Evolutionary conservation across 23 red algal species (phyloP).

Genomic region (Chondrus crispus): DNA sequence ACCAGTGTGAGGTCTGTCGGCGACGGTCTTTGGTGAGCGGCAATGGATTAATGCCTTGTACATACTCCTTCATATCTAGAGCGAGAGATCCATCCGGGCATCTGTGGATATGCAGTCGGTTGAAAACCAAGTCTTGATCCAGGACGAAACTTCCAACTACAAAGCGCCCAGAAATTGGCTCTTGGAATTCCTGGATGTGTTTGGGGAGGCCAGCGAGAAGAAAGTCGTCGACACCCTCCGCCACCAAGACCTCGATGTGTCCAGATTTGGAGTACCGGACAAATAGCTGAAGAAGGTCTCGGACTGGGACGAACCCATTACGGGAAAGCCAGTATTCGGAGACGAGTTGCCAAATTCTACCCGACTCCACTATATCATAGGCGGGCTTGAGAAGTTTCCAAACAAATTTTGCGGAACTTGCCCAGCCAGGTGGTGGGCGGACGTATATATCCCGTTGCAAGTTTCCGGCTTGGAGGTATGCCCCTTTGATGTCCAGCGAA

Average conservation of each 20-base stretch:
- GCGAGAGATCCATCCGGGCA: not conserved
- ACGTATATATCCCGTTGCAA: not conserved
- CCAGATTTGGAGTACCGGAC: not conserved
- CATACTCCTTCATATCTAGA: constrained; percentile 9
- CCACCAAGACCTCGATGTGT: not conserved
- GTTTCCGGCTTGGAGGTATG: not conserved
- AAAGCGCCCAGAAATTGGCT: not conserved
- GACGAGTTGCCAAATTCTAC: not conserved
- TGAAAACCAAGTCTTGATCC: not conserved
- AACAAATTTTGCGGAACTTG: not conserved
- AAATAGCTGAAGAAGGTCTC: constrained; percentile 21
- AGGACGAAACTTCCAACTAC: not conserved
- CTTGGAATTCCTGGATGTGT: not conserved
- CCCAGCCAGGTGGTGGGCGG: not conserved
- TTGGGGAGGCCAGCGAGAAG: not conserved
- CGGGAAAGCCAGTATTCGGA: not conserved
- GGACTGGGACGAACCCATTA: not conserved
- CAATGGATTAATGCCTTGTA: not conserved
- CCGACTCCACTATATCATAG: constrained; percentile 6
- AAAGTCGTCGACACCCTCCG: constrained; percentile 15
- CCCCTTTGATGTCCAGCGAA: not conserved
- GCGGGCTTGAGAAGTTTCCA: not conserved
- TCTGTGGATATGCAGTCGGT: not conserved
- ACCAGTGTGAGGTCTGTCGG: not conserved
- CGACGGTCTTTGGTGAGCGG: not conserved